These are phyloP conservation scores for Rhodofomes roseus DNA, from an alignment of 1,284 basidiomycete genomes.

Conservation along the genomic window DNA sequence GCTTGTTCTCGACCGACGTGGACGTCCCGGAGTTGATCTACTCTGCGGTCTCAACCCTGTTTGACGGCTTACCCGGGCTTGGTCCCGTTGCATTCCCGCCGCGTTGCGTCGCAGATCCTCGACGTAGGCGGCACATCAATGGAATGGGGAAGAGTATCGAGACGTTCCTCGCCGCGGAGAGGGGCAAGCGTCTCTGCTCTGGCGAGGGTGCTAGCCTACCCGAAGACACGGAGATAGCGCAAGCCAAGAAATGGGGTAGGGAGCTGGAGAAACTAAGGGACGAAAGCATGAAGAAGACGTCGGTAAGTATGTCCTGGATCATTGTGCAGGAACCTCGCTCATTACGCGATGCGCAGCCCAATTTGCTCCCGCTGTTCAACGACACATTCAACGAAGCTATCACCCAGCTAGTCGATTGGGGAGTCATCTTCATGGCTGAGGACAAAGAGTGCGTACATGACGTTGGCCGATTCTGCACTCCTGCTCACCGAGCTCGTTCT, in stretches of 20 bases:
- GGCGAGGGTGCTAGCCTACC: slow-evolving; percentile 44
- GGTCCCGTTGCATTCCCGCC: slow-evolving; percentile 81
- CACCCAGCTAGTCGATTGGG: slow-evolving; percentile 77
- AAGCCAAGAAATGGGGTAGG: slow-evolving; percentile 75
- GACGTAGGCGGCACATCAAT: slow-evolving; percentile 75
- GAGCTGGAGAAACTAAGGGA: slow-evolving; percentile 53
- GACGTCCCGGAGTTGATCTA: slow-evolving; percentile 29
- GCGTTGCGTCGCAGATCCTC: slow-evolving; percentile 80
- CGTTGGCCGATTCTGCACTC: slow-evolving; percentile 14
- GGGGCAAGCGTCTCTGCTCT: slow-evolving; percentile 70
- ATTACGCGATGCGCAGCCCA: slow-evolving; percentile 36
- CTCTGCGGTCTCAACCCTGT: slow-evolving; percentile 13
- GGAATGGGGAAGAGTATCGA: slow-evolving; percentile 75
- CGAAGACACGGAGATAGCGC: slow-evolving; percentile 32
- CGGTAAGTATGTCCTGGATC: slow-evolving; percentile 37
- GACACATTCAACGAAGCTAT: slow-evolving; percentile 80
- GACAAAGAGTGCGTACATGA: slow-evolving; percentile 61
- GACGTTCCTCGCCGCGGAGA: slow-evolving; percentile 59
- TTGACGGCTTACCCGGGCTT: slow-evolving; percentile 76
- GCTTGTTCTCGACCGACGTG: slow-evolving; percentile 32
- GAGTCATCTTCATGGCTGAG: slow-evolving; percentile 72
- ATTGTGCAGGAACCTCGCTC: slow-evolving; percentile 8
- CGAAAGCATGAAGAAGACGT: slow-evolving; percentile 50
- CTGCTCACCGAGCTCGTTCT: neutral
- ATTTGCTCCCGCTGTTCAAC: slow-evolving; percentile 54